Percentiles rank a stretch among this genome's conserved stretches.
These are phyloP conservation scores for Ilex aquifolium DNA, from an alignment of 257 asterid species.

Conservation along the genomic window DNA sequence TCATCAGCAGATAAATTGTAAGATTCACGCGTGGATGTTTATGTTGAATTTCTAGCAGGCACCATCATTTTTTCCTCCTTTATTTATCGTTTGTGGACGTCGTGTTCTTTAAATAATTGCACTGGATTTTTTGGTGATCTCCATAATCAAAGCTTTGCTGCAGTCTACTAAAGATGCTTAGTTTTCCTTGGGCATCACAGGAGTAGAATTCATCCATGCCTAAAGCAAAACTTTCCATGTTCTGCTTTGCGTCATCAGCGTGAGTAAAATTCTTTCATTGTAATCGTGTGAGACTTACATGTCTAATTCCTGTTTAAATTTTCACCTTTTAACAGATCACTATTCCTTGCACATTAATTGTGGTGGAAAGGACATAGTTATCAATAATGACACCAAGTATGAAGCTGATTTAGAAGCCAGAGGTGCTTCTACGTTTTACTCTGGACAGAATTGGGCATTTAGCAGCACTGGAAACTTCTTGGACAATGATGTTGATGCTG, in stretches of 20 bases:
- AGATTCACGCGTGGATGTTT: constrained; percentile 17
- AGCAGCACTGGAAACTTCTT: constrained; percentile 93
- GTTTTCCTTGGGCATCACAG: constrained; percentile 20
- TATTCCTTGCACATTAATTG: constrained; percentile 68
- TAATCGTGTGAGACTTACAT: not conserved
- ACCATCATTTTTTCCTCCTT: too few relatives aligned
- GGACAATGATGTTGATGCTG: constrained; percentile 61
- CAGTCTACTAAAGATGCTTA: constrained; percentile 3
- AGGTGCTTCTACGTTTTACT: constrained; percentile 73
- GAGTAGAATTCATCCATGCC: constrained; percentile 41
- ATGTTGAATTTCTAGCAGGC: not conserved
- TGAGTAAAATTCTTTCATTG: constrained; percentile 21
- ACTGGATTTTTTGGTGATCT: too few relatives aligned
- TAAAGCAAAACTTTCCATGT: constrained; percentile 73
- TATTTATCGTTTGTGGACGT: too few relatives aligned
- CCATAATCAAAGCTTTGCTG: constrained; percentile 5
- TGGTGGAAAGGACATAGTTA: constrained; percentile 56
- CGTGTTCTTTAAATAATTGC: too few relatives aligned
- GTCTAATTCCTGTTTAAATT: not conserved
- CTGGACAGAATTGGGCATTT: constrained; percentile 67
- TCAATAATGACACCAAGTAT: constrained; percentile 24
- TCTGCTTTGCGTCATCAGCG: constrained; percentile 30
- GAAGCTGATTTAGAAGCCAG: constrained; percentile 65
- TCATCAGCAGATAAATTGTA: constrained; percentile 42
- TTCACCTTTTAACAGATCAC: constrained; percentile 30